Base-by-base conservation (phyloP, 176 grass and related monocot genomes). In the Areca catechu region DNA sequence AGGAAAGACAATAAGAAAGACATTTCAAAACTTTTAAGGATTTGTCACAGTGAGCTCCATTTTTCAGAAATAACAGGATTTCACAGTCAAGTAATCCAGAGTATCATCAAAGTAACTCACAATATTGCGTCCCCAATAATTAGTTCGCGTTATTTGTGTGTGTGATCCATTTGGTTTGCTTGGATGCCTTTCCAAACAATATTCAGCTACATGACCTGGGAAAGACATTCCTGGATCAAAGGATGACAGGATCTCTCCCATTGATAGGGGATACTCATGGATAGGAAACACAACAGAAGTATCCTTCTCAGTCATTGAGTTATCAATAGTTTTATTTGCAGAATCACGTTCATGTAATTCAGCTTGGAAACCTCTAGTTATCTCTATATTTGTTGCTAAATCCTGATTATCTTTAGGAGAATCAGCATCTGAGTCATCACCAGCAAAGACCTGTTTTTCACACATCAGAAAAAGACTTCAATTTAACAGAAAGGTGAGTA, bases 241-340 rank as follows among this genome's bases (percentile, higher is more conserved):
- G 47, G 94, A 93, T 67, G 85, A 89, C 57, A 98, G 73, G 54
- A 98, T 98, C 20, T 89, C 94, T 88, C 94, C 94, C 88, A 98
- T 92, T 50, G 84, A 98, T 56, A 98, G 68, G 16, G 79, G 76
- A 66, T 67, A 78, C 53, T 89, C 94, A 49, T 75, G 67, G 60
- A 52, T 71, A 62, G 67, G 59, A 18, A 71, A 70, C 14, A 56
- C 56, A 73, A 50, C 72, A 73, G 76, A 61, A 55, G 68, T 20
- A 68, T 73, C 77, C 29, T 79, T 89, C 51, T 74, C 86, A 74
- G 53, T 74, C 2, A 29, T 56, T 55, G 76, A 58, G 66, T 58
- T 82, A 54, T 86, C 74, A 56, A 24, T 53, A 67, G 17, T 43
- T 54, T 43, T 67, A 73, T 73, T 68, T 29, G 56, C 19, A 37